phyloP scores from a whole-genome alignment of 2,329 filamentous ascomycete species.

The Phialophora macrospora region DNA sequence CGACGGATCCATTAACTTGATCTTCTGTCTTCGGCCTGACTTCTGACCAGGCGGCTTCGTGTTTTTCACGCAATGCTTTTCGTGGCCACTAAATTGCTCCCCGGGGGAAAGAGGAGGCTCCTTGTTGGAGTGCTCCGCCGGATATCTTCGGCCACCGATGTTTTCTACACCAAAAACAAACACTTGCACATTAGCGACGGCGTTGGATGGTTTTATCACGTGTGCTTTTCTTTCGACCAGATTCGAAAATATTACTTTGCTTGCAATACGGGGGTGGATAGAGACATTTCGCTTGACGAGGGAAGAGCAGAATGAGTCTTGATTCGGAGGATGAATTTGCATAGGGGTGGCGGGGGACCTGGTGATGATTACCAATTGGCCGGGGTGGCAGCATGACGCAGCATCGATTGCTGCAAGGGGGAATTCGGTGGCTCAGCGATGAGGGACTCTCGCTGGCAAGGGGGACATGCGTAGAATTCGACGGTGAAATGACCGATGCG shows the following conservation, averaged over 20 bases:
- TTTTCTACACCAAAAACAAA: conserved; percentile 26
- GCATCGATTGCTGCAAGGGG: background rate
- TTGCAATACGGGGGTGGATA: conserved; percentile 24
- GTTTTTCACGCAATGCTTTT: conserved; percentile 13
- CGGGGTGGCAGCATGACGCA: background rate
- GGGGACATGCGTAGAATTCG: background rate
- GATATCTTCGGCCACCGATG: conserved; percentile 20
- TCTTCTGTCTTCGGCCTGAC: conserved; percentile 35
- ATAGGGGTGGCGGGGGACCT: conserved; percentile 3
- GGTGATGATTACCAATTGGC: conserved; percentile 9
- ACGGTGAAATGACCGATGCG: background rate
- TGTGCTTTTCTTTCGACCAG: conserved; percentile 22
- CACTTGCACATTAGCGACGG: conserved; percentile 38
- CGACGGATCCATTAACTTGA: conserved; percentile 41
- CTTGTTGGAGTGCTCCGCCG: conserved; percentile 9
- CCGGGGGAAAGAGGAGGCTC: conserved; percentile 19
- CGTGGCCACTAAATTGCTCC: conserved; percentile 33
- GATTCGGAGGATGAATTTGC: conserved; percentile 23
- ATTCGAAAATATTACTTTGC: conserved; percentile 6
- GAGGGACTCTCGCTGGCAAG: background rate
- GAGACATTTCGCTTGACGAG: conserved; percentile 15
- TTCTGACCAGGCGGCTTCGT: conserved; percentile 21
- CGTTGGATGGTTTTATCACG: conserved; percentile 34
- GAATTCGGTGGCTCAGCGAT: background rate
- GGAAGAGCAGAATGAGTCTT: conserved; percentile 26